These are phyloP conservation scores for Septoria petroselini DNA, from an alignment of 2,329 filamentous ascomycete species.

Conservation along the genomic window DNA sequence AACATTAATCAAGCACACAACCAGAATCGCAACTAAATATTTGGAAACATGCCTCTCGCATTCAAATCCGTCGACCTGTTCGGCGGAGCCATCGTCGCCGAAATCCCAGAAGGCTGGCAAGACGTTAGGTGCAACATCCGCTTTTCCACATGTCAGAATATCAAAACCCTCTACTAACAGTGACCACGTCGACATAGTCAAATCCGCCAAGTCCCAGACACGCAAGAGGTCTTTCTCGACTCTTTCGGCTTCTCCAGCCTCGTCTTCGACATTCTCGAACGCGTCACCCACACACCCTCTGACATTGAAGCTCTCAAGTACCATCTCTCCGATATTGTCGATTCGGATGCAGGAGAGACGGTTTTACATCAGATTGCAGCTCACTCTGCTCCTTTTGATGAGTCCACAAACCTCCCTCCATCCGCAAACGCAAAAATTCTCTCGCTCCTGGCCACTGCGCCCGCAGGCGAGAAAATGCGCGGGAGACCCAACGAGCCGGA, in stretches of 20 bases:
- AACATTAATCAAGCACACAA: no score
- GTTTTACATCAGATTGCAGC: conserved; percentile 1
- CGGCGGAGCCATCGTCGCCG: conserved; percentile 67
- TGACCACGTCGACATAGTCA: conserved; percentile 47
- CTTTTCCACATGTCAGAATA: no score
- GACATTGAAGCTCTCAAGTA: conserved; percentile 63
- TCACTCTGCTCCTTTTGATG: neutral
- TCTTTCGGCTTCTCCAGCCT: conserved; percentile 78
- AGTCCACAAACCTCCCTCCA: conserved; percentile 43
- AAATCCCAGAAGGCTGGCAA: conserved; percentile 65
- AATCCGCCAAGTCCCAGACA: conserved; percentile 73
- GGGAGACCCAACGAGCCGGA: conserved; percentile 47
- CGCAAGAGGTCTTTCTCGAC: conserved; percentile 92
- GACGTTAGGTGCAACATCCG: conserved; percentile 63
- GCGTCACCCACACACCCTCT: conserved; percentile 59
- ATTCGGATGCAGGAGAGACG: conserved; percentile 8
- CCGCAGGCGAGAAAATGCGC: conserved; percentile 35
- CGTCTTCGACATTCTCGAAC: conserved; percentile 87
- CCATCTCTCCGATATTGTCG: conserved; percentile 50
- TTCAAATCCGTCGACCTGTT: conserved; percentile 51
- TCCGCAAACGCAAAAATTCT: conserved; percentile 65
- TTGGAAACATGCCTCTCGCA: neutral
- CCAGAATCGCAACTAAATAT: no score
- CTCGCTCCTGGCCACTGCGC: conserved; percentile 64
- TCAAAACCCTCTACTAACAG: no score